Evolutionary conservation across 768 basidiomycete genomes (phyloP).

Genomic region (Coprinopsis cinerea): DNA sequence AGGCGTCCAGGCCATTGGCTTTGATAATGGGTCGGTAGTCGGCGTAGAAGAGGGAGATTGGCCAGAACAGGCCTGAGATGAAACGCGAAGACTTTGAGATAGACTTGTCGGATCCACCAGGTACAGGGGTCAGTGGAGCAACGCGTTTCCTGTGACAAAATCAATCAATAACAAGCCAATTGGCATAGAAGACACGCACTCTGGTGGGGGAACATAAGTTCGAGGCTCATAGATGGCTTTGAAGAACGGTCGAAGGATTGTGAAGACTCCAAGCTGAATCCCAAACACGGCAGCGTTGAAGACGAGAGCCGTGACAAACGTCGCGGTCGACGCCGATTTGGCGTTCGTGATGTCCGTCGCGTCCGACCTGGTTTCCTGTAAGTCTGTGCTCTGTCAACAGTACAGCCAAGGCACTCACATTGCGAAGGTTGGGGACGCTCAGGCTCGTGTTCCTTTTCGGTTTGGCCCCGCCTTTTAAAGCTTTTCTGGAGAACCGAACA

Average conservation of each 20-base stretch:
- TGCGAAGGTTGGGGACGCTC: too few species aligned
- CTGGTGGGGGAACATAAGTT: slow-evolving; percentile 50
- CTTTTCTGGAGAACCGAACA: too few species aligned
- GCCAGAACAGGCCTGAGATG: slow-evolving; percentile 48
- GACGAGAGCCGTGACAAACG: slow-evolving; percentile 80
- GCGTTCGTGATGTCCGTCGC: slow-evolving; percentile 40
- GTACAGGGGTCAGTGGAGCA: slow-evolving; percentile 32
- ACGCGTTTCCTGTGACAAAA: slow-evolving; percentile 47
- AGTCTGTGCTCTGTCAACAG: too few species aligned
- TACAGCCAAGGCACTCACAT: too few species aligned
- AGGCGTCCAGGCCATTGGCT: slow-evolving; percentile 84
- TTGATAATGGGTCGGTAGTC: slow-evolving; percentile 57
- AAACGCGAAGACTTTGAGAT: not conserved
- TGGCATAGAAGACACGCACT: slow-evolving; percentile 24
- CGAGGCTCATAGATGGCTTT: slow-evolving; percentile 86
- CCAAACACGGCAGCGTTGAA: slow-evolving; percentile 76
- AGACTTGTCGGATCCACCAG: not conserved
- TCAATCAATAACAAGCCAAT: not conserved
- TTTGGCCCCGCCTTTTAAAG: too few species aligned
- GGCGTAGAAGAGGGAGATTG: slow-evolving; percentile 51
- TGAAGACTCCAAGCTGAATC: slow-evolving; percentile 68
- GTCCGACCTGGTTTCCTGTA: too few species aligned
- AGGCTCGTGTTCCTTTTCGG: too few species aligned
- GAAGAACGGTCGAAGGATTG: slow-evolving; percentile 81
- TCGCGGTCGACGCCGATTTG: slow-evolving; percentile 58